Evolutionary conservation across 1,284 basidiomycete species (phyloP).

Genomic region (Puccinia novopanici): DNA sequence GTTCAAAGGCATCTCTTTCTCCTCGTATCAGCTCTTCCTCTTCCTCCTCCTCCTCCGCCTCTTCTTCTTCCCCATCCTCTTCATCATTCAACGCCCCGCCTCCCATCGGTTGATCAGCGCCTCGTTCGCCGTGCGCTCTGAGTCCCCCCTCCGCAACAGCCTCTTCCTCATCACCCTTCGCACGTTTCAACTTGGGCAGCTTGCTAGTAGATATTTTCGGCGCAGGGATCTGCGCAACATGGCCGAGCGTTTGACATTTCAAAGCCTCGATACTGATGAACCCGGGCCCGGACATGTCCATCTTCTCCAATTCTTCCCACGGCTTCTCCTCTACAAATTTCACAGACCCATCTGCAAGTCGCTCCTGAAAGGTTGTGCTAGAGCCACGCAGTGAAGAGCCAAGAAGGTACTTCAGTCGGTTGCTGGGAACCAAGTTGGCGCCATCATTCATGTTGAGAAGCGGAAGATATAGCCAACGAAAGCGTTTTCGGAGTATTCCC

Average conservation of each 20-base stretch:
- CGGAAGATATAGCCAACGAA: constrained; percentile 48
- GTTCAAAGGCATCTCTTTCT: constrained; percentile 48
- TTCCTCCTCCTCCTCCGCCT: constrained; percentile 7
- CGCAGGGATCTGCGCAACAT: constrained; percentile 35
- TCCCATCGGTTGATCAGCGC: constrained; percentile 9
- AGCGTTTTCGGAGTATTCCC: constrained; percentile 42
- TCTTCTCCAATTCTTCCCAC: constrained; percentile 50
- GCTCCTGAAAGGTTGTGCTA: constrained; percentile 39
- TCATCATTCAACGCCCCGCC: neutral
- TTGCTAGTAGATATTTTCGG: constrained; percentile 1
- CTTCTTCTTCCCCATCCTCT: constrained; percentile 7
- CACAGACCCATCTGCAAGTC: constrained; percentile 35
- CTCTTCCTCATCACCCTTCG: constrained; percentile 6
- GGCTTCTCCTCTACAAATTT: constrained; percentile 48
- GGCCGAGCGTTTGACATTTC: constrained; percentile 48
- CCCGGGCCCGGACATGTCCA: constrained; percentile 43
- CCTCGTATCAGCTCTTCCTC: constrained; percentile 39
- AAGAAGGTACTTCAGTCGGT: constrained; percentile 48
- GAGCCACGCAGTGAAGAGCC: constrained; percentile 44
- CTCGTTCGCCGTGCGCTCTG: constrained; percentile 12
- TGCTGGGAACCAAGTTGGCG: constrained; percentile 29
- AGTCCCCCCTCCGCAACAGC: constrained; percentile 24
- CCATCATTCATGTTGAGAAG: constrained; percentile 34
- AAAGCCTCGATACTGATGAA: constrained; percentile 49
- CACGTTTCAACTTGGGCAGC: constrained; percentile 6